phyloP scores from a whole-genome alignment of 371 early-diverging fungal species.

The Apophysomyces variabilis region DNA sequence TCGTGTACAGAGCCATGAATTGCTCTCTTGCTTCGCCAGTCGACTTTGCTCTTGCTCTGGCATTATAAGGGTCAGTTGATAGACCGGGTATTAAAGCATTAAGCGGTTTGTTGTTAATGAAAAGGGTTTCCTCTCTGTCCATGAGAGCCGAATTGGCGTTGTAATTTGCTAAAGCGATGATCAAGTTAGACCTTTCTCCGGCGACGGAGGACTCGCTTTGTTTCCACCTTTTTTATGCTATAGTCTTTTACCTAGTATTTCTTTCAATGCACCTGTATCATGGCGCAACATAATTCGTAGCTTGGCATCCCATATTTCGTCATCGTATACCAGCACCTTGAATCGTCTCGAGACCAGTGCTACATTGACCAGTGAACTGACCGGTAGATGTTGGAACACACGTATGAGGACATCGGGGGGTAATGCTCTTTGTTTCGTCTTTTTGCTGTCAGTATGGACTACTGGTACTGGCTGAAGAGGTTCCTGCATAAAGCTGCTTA shows the following conservation, averaged over 20 bases:
- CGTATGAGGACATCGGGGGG: slow-evolving; percentile 57
- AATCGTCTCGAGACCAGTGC: slow-evolving; percentile 63
- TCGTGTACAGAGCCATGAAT: slow-evolving; percentile 68
- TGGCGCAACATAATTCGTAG: slow-evolving; percentile 42
- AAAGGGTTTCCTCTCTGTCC: slow-evolving; percentile 37
- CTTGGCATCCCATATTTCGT: slow-evolving; percentile 67
- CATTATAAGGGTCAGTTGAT: slow-evolving; percentile 57
- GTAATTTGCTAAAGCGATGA: slow-evolving; percentile 5
- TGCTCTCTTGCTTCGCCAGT: slow-evolving; percentile 65
- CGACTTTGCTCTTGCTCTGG: slow-evolving; percentile 56
- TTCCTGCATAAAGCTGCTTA: slow-evolving; percentile 9
- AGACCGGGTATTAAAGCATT: slow-evolving; percentile 63
- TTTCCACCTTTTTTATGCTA: not conserved
- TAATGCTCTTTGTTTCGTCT: slow-evolving; percentile 16
- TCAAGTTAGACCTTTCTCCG: slow-evolving; percentile 14
- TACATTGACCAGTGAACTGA: slow-evolving; percentile 50
- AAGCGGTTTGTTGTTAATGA: slow-evolving; percentile 52
- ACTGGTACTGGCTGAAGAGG: slow-evolving; percentile 19
- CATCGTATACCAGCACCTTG: slow-evolving; percentile 68
- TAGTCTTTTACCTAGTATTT: slow-evolving; percentile 25
- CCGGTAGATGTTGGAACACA: slow-evolving; percentile 55
- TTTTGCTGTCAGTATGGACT: not conserved
- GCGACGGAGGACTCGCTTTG: not conserved
- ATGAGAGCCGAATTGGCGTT: slow-evolving; percentile 36
- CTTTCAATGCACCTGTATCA: slow-evolving; percentile 39